Conservation (phyloP, 495 filamentous ascomycete species). For the Apiosordaria backusii region DNA sequence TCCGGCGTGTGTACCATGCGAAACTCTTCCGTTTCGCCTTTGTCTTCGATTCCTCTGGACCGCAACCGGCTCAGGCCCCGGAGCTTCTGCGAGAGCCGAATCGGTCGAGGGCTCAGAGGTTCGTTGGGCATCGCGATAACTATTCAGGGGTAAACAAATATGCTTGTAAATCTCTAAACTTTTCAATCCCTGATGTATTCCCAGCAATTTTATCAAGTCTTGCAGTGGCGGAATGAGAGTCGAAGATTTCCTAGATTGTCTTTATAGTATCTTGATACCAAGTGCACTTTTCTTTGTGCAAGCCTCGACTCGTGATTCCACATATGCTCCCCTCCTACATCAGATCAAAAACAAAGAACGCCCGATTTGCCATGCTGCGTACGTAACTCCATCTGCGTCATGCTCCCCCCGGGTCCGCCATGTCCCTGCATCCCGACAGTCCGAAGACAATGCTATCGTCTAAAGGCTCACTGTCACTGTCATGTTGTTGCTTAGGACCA, state of each 20-base stretch:
- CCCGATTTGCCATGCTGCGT: neutral
- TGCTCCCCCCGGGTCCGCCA: neutral
- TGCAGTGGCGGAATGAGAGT: neutral
- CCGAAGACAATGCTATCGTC: constrained; percentile 4
- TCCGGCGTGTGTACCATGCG: constrained; percentile 32
- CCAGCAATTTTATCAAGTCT: neutral
- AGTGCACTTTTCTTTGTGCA: neutral
- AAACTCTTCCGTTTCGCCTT: constrained; percentile 16
- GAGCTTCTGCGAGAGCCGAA: constrained; percentile 23
- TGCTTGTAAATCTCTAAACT: neutral
- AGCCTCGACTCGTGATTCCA: neutral
- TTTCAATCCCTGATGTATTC: neutral
- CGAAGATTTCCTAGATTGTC: neutral
- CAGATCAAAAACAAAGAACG: neutral
- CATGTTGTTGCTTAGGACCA: constrained; percentile 89
- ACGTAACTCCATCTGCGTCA: neutral
- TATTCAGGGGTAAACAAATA: neutral
- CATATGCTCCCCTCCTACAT: neutral
- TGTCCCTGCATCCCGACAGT: neutral
- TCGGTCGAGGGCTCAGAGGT: neutral
- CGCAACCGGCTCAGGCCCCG: constrained; percentile 20
- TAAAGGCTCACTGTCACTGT: constrained; percentile 82
- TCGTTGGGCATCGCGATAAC: constrained; percentile 8
- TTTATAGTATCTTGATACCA: neutral
- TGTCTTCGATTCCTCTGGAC: constrained; percentile 6